Evolutionary conservation across 2,329 filamentous ascomycete species (phyloP).

Genomic region (Colletotrichum tropicicola): DNA sequence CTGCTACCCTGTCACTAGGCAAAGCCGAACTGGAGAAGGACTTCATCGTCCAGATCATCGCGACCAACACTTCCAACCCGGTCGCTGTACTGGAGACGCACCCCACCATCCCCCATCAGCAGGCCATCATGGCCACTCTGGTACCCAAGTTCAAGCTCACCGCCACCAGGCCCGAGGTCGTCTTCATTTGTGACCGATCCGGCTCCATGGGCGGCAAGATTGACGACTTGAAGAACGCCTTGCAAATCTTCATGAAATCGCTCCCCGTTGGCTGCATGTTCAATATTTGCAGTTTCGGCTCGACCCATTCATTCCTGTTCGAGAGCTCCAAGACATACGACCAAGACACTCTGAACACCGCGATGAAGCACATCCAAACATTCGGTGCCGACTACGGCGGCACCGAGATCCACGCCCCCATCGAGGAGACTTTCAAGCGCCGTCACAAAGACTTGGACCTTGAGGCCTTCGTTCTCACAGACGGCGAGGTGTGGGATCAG

Average conservation of each 20-base stretch:
- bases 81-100: slow-evolving; percentile 74
- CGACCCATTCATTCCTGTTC: slow-evolving; percentile 55
- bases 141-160: slow-evolving; percentile 76
- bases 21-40: slow-evolving; percentile 67
- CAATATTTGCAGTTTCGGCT: slow-evolving; percentile 76
- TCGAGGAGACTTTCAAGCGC: slow-evolving; percentile 52
- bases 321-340: slow-evolving; percentile 55
- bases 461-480: slow-evolving; percentile 65
- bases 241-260: slow-evolving; percentile 72
- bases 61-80: slow-evolving; percentile 68
- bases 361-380: slow-evolving; percentile 48
- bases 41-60: slow-evolving; percentile 72
- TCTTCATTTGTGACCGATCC: slow-evolving; percentile 78
- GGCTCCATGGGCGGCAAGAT: slow-evolving; percentile 71
- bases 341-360: slow-evolving; percentile 51
- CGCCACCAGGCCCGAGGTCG: slow-evolving; percentile 65
- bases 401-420: slow-evolving; percentile 59
- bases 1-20: slow-evolving; percentile 65
- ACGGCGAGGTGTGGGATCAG: slow-evolving; percentile 63
- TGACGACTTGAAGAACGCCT: slow-evolving; percentile 59
- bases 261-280: slow-evolving; percentile 71
- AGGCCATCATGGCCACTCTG: slow-evolving; percentile 75
- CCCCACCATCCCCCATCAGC: slow-evolving; percentile 66
- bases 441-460: slow-evolving; percentile 57
- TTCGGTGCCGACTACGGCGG: slow-evolving; percentile 61